These are phyloP conservation scores for Pseudoperonospora humuli DNA, from an alignment of 352 stramenopile genomes.

Conservation along the genomic window DNA sequence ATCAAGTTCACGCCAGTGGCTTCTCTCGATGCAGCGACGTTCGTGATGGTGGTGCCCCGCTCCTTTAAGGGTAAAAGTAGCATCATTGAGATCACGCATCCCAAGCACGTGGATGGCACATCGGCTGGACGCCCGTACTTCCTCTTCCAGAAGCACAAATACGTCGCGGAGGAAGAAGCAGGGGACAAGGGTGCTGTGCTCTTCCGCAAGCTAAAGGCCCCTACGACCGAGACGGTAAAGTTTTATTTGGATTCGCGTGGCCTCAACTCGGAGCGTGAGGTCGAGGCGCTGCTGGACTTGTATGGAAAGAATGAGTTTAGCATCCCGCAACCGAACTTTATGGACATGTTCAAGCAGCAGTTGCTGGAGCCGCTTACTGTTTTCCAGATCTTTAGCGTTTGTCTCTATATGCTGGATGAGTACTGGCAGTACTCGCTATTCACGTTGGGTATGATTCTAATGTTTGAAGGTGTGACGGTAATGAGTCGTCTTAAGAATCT, in stretches of 20 bases:
- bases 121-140: conserved; percentile 56
- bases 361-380: conserved; percentile 96
- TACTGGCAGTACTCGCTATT: conserved; percentile 99
- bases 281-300: conserved; percentile 46
- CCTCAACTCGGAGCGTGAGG: conserved; percentile 33
- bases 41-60: conserved; percentile 75
- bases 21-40: conserved; percentile 53
- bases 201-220: conserved; percentile 73
- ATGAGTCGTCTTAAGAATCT: conserved; percentile 94
- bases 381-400: conserved; percentile 98
- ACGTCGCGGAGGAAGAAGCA: conserved; percentile 54
- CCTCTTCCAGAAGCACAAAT: conserved; percentile 88
- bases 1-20: conserved; percentile 80
- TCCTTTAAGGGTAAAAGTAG: conserved; percentile 85
- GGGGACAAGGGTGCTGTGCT: conserved; percentile 55
- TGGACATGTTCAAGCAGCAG: conserved; percentile 96
- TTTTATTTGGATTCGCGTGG: conserved; percentile 53
- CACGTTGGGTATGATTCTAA: conserved; percentile 95
- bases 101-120: conserved; percentile 24
- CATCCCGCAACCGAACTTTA: conserved; percentile 92
- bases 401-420: conserved; percentile 98
- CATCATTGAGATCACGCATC: conserved; percentile 60
- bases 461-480: conserved; percentile 97
- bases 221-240: conserved; percentile 49
- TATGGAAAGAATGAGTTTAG: conserved; percentile 91